Evolutionary conservation across 78 protist species (phyloP), one percentile per base, ranked within the genome.

Genomic region (Andalucia godoyi): DNA sequence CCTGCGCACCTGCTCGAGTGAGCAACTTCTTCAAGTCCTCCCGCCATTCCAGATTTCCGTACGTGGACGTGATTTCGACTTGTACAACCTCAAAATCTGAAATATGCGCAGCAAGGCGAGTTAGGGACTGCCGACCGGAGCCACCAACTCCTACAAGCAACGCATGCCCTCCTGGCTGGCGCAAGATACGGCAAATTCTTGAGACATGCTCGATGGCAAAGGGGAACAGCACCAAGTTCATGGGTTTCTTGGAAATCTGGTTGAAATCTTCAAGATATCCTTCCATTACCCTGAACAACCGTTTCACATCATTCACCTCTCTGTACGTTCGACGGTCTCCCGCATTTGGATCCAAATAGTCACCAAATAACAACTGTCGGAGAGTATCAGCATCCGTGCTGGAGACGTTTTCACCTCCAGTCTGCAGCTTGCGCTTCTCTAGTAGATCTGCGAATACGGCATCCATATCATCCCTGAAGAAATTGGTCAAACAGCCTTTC

Each of bases 111-210:
- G 84, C 86, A 39, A 85, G 60, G 0, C 86, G 54, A 4, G 85
- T 79, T n/a, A 76, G 57, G 18, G 72, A 53, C 67, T 66, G 79
- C 53, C 86, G 70, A 2, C 91, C 91, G 21, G 76, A 55, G 32
- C 91, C 91, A 17, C 91, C 86, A 32, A 80, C 83, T 10, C 91
- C 91, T 29, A 85, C 29, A 49, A 85, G 76, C 45, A 85, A 42
- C 15, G 74, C 79, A 51, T 85, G 67, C 34, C 91, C 91, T 21
- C 30, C 41, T 18, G 87, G 85, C 52, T 74, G 83, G 29, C 63
- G 23, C 32, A 85, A 43, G 57, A 85, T 55, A 30, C 91, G 73
- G 15, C 46, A 41, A 53, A 80, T 85, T n/a, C 91, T 40, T 15
- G 66, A 29, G 8, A 85, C 45, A 60, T 85, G 87, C 45, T 72